Conservation (phyloP, 73 alveolate genomes). For the Blepharisma stoltei region DNA sequence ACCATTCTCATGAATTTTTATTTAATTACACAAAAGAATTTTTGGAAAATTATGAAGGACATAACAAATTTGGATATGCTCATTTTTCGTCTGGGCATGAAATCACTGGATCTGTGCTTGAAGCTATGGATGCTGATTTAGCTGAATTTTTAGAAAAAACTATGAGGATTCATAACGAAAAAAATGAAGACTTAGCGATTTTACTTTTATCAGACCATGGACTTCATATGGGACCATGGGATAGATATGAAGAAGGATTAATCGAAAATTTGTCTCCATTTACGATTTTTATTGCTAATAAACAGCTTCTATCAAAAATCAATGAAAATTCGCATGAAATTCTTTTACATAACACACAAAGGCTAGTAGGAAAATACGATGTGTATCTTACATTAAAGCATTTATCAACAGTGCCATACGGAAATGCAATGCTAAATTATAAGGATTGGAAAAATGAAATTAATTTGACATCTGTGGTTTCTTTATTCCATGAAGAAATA, state of each 20-base stretch:
- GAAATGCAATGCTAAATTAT: not conserved
- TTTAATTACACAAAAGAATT: not conserved
- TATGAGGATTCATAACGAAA: not conserved
- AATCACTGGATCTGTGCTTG: not conserved
- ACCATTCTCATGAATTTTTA: constrained; percentile 5
- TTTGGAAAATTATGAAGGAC: constrained; percentile 5
- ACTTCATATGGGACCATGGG: not conserved
- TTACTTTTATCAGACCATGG: constrained; percentile 28
- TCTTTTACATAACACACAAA: constrained; percentile 19
- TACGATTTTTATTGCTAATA: constrained; percentile 1
- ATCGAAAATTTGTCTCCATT: not conserved
- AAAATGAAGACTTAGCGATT: constrained; percentile 8
- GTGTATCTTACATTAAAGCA: constrained; percentile 2
- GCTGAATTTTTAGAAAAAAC: not conserved
- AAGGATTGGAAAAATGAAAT: no score
- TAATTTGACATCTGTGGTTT: no score
- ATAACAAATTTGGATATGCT: constrained; percentile 20
- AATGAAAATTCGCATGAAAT: not conserved
- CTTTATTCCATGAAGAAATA: no score
- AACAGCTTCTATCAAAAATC: not conserved
- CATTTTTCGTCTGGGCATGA: constrained; percentile 30
- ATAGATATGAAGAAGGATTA: not conserved
- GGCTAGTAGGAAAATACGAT: not conserved
- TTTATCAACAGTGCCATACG: constrained; percentile 3
- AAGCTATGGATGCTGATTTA: not conserved